phyloP scores from a whole-genome alignment of 2,329 filamentous ascomycete genomes.

The Dothideomycetes sp. region DNA sequence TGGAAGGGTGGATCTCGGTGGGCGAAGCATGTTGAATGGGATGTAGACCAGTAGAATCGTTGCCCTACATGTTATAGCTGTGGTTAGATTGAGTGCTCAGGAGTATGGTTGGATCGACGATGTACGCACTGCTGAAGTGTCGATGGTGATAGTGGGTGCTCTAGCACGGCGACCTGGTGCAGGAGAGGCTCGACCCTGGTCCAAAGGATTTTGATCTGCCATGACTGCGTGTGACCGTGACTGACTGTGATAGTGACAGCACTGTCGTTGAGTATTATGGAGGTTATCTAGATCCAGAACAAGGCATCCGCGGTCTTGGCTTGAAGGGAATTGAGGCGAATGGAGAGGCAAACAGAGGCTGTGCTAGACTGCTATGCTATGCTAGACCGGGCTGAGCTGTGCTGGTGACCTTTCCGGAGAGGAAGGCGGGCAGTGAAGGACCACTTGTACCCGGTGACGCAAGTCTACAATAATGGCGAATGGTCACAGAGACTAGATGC shows the following conservation, averaged over 20 bases:
- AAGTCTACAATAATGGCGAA: conserved; percentile 1
- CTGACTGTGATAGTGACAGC: too few relatives aligned
- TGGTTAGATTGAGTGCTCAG: conserved; percentile 7
- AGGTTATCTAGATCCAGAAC: too few relatives aligned
- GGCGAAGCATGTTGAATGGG: conserved; percentile 22
- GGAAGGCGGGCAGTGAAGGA: background rate
- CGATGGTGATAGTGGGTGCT: conserved; percentile 45
- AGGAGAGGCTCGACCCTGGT: conserved; percentile 3
- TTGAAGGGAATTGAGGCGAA: conserved; percentile 4
- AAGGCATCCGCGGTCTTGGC: too few relatives aligned
- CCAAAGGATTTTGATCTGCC: conserved; percentile 6
- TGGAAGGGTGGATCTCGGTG: conserved; percentile 45
- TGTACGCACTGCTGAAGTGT: conserved; percentile 40
- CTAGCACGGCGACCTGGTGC: conserved; percentile 18
- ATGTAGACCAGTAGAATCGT: conserved; percentile 15
- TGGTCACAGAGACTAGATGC: conserved; percentile 6
- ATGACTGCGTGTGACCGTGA: conserved; percentile 10
- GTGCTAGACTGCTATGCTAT: conserved; percentile 4
- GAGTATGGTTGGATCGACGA: conserved; percentile 18
- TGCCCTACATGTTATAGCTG: conserved; percentile 10
- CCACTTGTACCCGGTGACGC: too few relatives aligned
- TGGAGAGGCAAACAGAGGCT: conserved; percentile 1
- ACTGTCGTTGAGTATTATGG: too few relatives aligned
- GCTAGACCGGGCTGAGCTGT: too few relatives aligned
- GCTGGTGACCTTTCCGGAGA: too few relatives aligned